These are phyloP conservation scores for Monosporascus sp. DNA, from an alignment of 2,329 filamentous ascomycete species.

Conservation along the genomic window DNA sequence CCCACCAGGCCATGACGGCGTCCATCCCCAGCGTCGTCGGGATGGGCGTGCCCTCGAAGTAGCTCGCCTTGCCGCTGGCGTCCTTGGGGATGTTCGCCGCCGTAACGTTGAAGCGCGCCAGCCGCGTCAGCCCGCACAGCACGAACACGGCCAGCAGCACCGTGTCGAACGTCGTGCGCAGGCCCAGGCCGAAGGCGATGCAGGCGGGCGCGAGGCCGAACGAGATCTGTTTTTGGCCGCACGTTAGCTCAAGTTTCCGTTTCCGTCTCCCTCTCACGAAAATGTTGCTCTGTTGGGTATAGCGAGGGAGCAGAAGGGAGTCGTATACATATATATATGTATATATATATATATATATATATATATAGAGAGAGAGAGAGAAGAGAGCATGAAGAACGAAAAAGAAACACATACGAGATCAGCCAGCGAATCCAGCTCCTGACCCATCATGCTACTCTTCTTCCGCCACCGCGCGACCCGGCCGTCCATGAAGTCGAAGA, in stretches of 20 bases:
- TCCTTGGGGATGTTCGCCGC: constrained; percentile 88
- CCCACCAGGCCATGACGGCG: constrained; percentile 83
- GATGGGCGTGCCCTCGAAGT: constrained; percentile 96
- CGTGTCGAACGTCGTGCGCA: constrained; percentile 81
- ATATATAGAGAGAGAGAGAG: too few relatives aligned
- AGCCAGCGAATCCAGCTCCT: constrained; percentile 92
- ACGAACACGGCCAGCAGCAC: constrained; percentile 80
- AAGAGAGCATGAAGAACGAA: background rate
- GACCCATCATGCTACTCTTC: constrained; percentile 97
- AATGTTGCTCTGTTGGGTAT: background rate
- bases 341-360: too few relatives aligned
- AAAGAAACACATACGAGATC: constrained; percentile 64
- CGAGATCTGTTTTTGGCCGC: constrained; percentile 61
- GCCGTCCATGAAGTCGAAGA: constrained; percentile 98
- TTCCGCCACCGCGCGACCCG: constrained; percentile 93
- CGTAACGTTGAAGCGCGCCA: constrained; percentile 97
- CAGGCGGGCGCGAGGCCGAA: constrained; percentile 89
- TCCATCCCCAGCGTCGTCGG: constrained; percentile 82
- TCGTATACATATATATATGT: background rate
- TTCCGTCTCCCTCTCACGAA: too few relatives aligned
- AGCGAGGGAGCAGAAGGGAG: background rate
- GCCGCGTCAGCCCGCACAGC: constrained; percentile 84
- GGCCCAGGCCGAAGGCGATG: constrained; percentile 81
- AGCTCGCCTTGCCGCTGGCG: constrained; percentile 81
- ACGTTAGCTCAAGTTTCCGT: background rate